Conservation (phyloP, 768 basidiomycete species). For the Amyloporia xantha region DNA sequence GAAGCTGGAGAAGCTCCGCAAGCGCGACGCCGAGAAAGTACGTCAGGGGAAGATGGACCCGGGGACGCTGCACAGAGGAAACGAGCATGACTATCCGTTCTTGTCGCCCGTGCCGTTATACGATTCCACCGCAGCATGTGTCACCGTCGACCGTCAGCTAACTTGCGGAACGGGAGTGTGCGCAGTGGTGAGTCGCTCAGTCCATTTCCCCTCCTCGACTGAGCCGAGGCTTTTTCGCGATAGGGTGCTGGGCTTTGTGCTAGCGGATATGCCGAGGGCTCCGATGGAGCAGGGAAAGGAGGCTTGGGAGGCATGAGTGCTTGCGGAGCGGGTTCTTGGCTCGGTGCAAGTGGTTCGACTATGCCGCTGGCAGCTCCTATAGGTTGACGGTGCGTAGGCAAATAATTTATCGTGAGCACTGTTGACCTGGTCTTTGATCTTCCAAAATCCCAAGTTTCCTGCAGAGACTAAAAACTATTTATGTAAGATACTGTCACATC, state of each 20-base stretch:
- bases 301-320: too few species aligned
- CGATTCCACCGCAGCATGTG: not conserved
- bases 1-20: conserved; percentile 22
- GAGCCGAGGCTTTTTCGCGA: not conserved
- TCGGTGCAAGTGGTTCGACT: too few species aligned
- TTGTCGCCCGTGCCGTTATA: conserved; percentile 30
- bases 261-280: too few species aligned
- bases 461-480: too few species aligned
- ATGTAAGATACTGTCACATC: too few species aligned
- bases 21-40: conserved; percentile 23
- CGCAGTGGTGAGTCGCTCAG: not conserved
- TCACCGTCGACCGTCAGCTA: not conserved
- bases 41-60: conserved; percentile 16
- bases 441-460: too few species aligned
- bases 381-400: too few species aligned
- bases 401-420: too few species aligned
- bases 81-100: conserved; percentile 29
- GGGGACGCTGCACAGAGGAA: conserved; percentile 7
- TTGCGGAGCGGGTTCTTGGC: too few species aligned
- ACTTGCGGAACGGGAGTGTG: conserved; percentile 1
- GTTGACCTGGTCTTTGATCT: too few species aligned
- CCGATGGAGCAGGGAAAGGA: too few species aligned
- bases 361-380: too few species aligned
- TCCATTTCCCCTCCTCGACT: not conserved
- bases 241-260: conserved; percentile 2